A percentile compares a stretch with the other conserved stretches of the same genome.
These are phyloP conservation scores for Clarireedia monteithiana DNA, from an alignment of 2,329 filamentous ascomycete species.

Conservation along the genomic window DNA sequence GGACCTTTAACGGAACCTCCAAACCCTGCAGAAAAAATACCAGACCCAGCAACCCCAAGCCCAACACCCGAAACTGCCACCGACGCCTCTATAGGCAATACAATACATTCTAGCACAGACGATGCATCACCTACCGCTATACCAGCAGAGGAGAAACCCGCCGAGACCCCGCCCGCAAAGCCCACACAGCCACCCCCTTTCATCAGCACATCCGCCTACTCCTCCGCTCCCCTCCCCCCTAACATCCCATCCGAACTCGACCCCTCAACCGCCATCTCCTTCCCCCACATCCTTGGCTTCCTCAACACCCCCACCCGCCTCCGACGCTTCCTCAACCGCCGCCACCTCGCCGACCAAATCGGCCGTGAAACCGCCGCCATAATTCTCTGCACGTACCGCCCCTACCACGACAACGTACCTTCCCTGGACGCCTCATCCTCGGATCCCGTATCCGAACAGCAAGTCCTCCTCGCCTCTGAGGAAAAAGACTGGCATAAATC, in stretches of 20 bases:
- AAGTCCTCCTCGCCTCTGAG: conserved; percentile 53
- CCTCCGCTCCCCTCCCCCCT: conserved; percentile 53
- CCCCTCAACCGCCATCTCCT: conserved; percentile 63
- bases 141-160: conserved; percentile 20
- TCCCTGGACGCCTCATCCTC: conserved; percentile 22
- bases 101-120: conserved; percentile 22
- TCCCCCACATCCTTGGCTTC: conserved; percentile 91
- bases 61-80: conserved; percentile 3
- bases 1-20: conserved; percentile 66
- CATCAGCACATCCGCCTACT: conserved; percentile 66
- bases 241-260: conserved; percentile 64
- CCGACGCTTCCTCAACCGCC: conserved; percentile 79
- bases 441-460: conserved; percentile 17
- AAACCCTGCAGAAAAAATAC: conserved; percentile 26
- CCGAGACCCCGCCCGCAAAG: conserved; percentile 45
- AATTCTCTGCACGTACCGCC: conserved; percentile 54
- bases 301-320: conserved; percentile 80
- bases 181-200: conserved; percentile 63
- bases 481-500: conserved; percentile 78
- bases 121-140: conserved; percentile 7
- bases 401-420: conserved; percentile 36
- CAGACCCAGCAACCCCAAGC: conserved; percentile 1
- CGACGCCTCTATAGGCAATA: conserved; percentile 23
- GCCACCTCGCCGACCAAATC: conserved; percentile 77
- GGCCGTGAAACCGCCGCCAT: conserved; percentile 82